A percentile compares a stretch with the other conserved stretches of the same genome.
Evolutionary conservation across 2,329 filamentous ascomycete species (phyloP).

Genomic region (Alternaria sp.): DNA sequence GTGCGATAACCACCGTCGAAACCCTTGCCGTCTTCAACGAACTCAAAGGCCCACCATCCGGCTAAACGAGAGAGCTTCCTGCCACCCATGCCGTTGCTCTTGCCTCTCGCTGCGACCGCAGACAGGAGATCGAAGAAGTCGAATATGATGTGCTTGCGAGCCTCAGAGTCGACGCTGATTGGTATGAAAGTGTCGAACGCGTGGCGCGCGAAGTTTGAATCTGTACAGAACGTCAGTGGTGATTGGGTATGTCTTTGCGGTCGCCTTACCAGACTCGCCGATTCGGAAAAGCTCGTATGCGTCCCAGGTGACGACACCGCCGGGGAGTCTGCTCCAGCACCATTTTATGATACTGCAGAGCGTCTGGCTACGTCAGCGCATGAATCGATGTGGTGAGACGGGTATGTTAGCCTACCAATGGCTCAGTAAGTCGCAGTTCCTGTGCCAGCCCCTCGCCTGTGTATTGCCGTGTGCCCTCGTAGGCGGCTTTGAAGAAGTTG

Average conservation of each 20-base stretch:
- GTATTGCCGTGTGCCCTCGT: slow-evolving; percentile 62
- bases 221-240: slow-evolving; percentile 56
- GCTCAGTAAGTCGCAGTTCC: slow-evolving; percentile 90
- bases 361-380: slow-evolving; percentile 63
- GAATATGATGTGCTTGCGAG: slow-evolving; percentile 86
- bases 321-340: slow-evolving; percentile 94
- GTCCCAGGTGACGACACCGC: slow-evolving; percentile 95
- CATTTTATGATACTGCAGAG: slow-evolving; percentile 94
- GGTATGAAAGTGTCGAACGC: slow-evolving; percentile 97
- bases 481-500: slow-evolving; percentile 81
- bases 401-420: slow-evolving; percentile 70
- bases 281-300: slow-evolving; percentile 95
- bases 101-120: slow-evolving; percentile 89
- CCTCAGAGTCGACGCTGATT: slow-evolving; percentile 85
- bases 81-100: slow-evolving; percentile 89
- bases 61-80: slow-evolving; percentile 94
- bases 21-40: slow-evolving; percentile 82
- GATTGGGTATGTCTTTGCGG: not conserved
- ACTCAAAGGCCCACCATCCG: slow-evolving; percentile 98
- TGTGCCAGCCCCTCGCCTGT: slow-evolving; percentile 76
- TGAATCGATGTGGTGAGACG: not conserved
- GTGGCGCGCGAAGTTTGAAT: slow-evolving; percentile 88
- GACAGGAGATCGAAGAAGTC: slow-evolving; percentile 95
- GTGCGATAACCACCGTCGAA: slow-evolving; percentile 93
- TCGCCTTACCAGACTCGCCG: slow-evolving; percentile 79